Base-by-base conservation (phyloP, 345 rosid genomes). In the Zanthoxylum bungeanum region DNA sequence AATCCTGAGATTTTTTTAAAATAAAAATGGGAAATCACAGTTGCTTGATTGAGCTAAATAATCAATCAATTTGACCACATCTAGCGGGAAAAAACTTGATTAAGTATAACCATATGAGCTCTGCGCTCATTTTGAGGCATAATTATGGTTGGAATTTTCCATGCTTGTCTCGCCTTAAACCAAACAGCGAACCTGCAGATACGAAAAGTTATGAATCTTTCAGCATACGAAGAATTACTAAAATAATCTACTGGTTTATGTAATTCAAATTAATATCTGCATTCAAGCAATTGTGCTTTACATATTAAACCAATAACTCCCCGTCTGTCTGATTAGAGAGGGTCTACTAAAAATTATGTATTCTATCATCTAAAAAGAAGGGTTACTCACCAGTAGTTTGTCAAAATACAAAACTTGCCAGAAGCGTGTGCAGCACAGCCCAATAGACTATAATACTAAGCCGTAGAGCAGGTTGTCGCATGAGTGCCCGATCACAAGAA, bases 401-500 rank as follows among this genome's bases (percentile, higher is more conserved):
- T 87, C 84, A 95, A 75, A 92, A 89, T 27, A 91, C 84, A 75
- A 85, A 85, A 42, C 84, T 57, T 28, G 93, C 93, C 60, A 93
- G 79, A 63, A 93, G 84, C 2, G 90, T 80, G 77, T 96, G 99
- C 66, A 93, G 47, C 37, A 96, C 57, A n/a, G 97, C 97, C 99
- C 97, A 91, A 77, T 93, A 89, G 8, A 89, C 71, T 68, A 93
- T 89, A 60, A 95, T 91, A 42, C 94, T 80, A 72, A 95, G 94
- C 81, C 96, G 89, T 50, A 91, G 87, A 30, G 86, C 88, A 78
- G 98, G 97, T 76, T 85, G 96, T 68, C 90, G 86, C 99, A 92
- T 92, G 40, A 95, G 84, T 33, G 99, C 82, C 71, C 99, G 82
- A 69, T 95, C 98, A 80, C 99, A 95, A 51, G 97, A 91, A 61